A percentile compares a stretch with the other conserved stretches of the same genome.
These are phyloP conservation scores for Xylariaceae sp. DNA, from an alignment of 2,329 filamentous ascomycete genomes.

Conservation along the genomic window DNA sequence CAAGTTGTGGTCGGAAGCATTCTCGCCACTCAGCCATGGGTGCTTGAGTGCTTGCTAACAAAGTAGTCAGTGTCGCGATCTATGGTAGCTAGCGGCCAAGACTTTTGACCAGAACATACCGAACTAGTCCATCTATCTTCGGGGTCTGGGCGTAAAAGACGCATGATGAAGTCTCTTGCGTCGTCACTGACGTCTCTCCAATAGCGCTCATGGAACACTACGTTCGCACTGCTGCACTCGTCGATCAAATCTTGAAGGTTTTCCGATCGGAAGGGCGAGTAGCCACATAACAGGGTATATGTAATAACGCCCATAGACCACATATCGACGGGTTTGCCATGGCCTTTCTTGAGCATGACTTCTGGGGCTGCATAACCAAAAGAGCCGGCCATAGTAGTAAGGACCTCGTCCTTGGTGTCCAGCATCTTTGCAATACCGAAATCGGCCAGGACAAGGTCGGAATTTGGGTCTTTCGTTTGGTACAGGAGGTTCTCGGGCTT, in stretches of 20 bases:
- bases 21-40: slow-evolving; percentile 89
- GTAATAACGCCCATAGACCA: slow-evolving; percentile 99
- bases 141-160: slow-evolving; percentile 79
- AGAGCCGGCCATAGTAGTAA: slow-evolving; percentile 98
- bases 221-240: slow-evolving; percentile 82
- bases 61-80: slow-evolving; percentile 5
- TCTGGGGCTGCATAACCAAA: slow-evolving; percentile 98
- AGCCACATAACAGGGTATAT: slow-evolving; percentile 96
- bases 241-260: slow-evolving; percentile 92
- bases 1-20: slow-evolving; percentile 93
- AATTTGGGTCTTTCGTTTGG: slow-evolving; percentile 76
- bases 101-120: slow-evolving; percentile 52
- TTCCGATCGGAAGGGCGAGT: slow-evolving; percentile 97
- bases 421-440: slow-evolving; percentile 99
- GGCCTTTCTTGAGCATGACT: slow-evolving; percentile 96
- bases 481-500: slow-evolving; percentile 99
- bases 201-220: slow-evolving; percentile 96
- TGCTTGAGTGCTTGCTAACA: slow-evolving; percentile 76
- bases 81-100: not conserved
- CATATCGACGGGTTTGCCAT: slow-evolving; percentile 98
- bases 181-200: slow-evolving; percentile 97
- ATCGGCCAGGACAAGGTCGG: slow-evolving; percentile 90
- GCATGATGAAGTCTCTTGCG: slow-evolving; percentile 91
- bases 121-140: slow-evolving; percentile 78
- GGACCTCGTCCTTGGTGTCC: slow-evolving; percentile 84